Evolutionary conservation across 2,329 filamentous ascomycete genomes (phyloP), one percentile per base, ranked within the genome.

Genomic region (Aspergillus sp.): DNA sequence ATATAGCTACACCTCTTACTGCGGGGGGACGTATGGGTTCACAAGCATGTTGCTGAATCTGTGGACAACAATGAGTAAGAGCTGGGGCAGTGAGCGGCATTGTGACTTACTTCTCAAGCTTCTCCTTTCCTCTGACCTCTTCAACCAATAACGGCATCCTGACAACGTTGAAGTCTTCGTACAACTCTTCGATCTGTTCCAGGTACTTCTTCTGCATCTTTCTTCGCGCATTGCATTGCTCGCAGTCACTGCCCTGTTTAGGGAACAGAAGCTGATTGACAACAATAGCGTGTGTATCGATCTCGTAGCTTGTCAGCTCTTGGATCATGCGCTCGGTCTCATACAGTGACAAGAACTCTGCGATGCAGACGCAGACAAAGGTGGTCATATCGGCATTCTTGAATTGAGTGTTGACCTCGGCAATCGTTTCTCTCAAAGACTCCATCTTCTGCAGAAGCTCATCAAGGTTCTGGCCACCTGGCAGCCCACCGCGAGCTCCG

Each of bases 181-280:
- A 99, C 62, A 99, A 81, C 82, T 99, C 95, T 80, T 96, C 93
- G 72, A 98, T 98, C 84, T 99, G 94, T 75, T 98, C 93, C 48
- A 99, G 85, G 76, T 99, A 99, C 83, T 99, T 99, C 84, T 93
- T 95, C 84, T 99, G 95, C 95, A 99, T 99, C 83, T 96, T 96
- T 73, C 93, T 85, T 67, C 95, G 84, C 50, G 95, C 91, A 75
- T 93, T 96, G 80, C 95, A 99, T 83, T 99, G 95, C 65, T 97
- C 93, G 79, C 95, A 99, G 41, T 87, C 85, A 74, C 90, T 96
- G 57, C 89, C 89, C 68, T 89, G 85, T 78, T 91, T 91, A 19
- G 95, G 95, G 82, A 97, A 99, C 60, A 99, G 83, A 68, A 99
- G 85, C 84, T 99, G 95, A 80, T 99, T 99, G 72, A 99, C 95